These are phyloP conservation scores for Fusarium sp. DNA, from an alignment of 2,329 filamentous ascomycete genomes.

Conservation along the genomic window DNA sequence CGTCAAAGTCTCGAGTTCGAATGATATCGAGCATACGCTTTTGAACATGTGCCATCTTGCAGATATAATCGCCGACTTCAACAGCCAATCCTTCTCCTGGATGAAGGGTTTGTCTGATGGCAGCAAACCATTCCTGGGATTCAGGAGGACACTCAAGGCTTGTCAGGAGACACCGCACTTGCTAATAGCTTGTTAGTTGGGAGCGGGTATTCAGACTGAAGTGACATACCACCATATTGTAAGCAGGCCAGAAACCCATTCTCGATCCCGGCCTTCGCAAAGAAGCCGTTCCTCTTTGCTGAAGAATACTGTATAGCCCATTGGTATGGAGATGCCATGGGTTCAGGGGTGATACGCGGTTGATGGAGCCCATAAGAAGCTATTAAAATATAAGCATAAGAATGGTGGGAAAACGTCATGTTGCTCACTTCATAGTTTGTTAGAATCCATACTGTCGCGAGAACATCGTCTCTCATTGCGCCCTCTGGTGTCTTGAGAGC, in stretches of 20 bases:
- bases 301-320: constrained; percentile 50
- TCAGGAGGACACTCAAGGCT: constrained; percentile 49
- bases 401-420: neutral
- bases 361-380: constrained; percentile 51
- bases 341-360: constrained; percentile 36
- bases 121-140: constrained; percentile 48
- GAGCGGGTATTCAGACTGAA: neutral
- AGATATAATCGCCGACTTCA: constrained; percentile 42
- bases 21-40: constrained; percentile 42
- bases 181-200: constrained; percentile 41
- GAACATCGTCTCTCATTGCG: constrained; percentile 47
- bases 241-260: constrained; percentile 50
- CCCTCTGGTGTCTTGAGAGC: constrained; percentile 47
- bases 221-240: constrained; percentile 49
- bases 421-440: constrained; percentile 50
- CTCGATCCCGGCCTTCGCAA: constrained; percentile 42
- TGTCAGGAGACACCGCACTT: constrained; percentile 49
- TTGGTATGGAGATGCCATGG: constrained; percentile 51
- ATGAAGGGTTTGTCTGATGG: constrained; percentile 40
- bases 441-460: constrained; percentile 53
- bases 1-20: constrained; percentile 38
- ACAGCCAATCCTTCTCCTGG: constrained; percentile 43
- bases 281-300: constrained; percentile 44
- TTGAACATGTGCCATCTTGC: constrained; percentile 42
- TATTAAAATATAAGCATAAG: constrained; percentile 29